Evolutionary conservation across 192 early-diverging fungal species (phyloP).

Genomic region (Pecoramyces ruminantium): DNA sequence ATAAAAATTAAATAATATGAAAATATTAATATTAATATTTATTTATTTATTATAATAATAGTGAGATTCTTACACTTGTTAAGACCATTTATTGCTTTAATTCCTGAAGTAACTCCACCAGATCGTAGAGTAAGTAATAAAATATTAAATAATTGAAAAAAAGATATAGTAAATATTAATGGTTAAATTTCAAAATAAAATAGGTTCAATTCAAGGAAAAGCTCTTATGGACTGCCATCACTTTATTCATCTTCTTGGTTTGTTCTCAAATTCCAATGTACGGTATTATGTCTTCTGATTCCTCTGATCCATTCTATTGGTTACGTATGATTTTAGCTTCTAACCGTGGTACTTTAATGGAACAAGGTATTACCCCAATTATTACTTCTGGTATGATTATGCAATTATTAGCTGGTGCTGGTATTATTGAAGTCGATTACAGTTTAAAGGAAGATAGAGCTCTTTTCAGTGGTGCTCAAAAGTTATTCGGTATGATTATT

Average conservation of each 20-base stretch:
- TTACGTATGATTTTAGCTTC: slow-evolving; percentile 99
- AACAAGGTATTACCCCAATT: slow-evolving; percentile 98
- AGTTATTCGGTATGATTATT: slow-evolving; percentile 76
- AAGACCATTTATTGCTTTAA: slow-evolving; percentile 89
- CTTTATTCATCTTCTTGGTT: slow-evolving; percentile 97
- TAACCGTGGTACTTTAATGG: slow-evolving; percentile 99
- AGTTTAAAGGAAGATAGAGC: slow-evolving; percentile 96
- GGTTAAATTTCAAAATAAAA: too few relatives aligned
- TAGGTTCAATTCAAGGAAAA: slow-evolving; percentile 97
- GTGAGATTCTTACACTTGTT: slow-evolving; percentile 93
- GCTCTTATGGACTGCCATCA: slow-evolving; percentile 98
- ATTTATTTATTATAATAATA: slow-evolving; percentile 4
- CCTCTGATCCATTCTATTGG: slow-evolving; percentile 95
- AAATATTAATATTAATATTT: too few relatives aligned
- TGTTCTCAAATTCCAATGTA: slow-evolving; percentile 99
- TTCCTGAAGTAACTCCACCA: slow-evolving; percentile 93
- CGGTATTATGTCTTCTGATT: slow-evolving; percentile 99
- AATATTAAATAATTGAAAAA: too few relatives aligned
- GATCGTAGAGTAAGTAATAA: slow-evolving; percentile 99
- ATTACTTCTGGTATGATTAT: slow-evolving; percentile 99
- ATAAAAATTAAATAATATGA: too few relatives aligned
- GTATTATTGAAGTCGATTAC: slow-evolving; percentile 98
- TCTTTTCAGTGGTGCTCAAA: slow-evolving; percentile 97
- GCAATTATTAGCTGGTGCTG: slow-evolving; percentile 96
- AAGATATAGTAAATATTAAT: too few relatives aligned